Percentiles rank a stretch among this genome's conserved stretches.
Conservation (phyloP, 73 alveolate genomes). For the Paramecium primaurelia region DNA sequence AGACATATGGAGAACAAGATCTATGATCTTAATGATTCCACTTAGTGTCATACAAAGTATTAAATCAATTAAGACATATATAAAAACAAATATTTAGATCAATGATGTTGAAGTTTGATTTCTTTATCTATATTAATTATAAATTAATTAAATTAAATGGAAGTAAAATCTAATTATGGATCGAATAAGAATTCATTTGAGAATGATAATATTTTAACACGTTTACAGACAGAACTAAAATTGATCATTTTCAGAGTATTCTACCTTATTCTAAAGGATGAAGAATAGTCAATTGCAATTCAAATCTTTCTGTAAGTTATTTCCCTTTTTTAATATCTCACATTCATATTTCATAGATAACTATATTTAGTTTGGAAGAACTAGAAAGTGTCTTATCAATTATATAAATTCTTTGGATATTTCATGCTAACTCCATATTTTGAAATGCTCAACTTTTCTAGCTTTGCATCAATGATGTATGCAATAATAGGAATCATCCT, state of each 20-base stretch:
- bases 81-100: conserved; percentile 12
- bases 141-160: not conserved
- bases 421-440: conserved; percentile 1
- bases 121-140: not conserved
- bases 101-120: conserved; percentile 41
- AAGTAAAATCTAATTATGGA: conserved; percentile 21
- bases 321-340: not conserved
- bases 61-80: conserved; percentile 32
- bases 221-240: not conserved
- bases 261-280: not conserved
- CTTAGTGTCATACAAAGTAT: conserved; percentile 35
- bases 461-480: conserved; percentile 36
- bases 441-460: not conserved
- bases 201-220: not conserved
- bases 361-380: not conserved
- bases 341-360: not conserved
- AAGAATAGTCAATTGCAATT: not conserved
- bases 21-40: conserved; percentile 58
- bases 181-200: not conserved
- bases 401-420: conserved; percentile 25
- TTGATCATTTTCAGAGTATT: conserved; percentile 11
- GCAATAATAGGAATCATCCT: not conserved
- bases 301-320: not conserved
- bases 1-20: conserved; percentile 60
- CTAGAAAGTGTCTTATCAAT: not conserved